Percentiles rank a stretch among this genome's conserved stretches.
phyloP scores from a whole-genome alignment of 2,329 filamentous ascomycete species.

The Trichoderma koningiopsis region DNA sequence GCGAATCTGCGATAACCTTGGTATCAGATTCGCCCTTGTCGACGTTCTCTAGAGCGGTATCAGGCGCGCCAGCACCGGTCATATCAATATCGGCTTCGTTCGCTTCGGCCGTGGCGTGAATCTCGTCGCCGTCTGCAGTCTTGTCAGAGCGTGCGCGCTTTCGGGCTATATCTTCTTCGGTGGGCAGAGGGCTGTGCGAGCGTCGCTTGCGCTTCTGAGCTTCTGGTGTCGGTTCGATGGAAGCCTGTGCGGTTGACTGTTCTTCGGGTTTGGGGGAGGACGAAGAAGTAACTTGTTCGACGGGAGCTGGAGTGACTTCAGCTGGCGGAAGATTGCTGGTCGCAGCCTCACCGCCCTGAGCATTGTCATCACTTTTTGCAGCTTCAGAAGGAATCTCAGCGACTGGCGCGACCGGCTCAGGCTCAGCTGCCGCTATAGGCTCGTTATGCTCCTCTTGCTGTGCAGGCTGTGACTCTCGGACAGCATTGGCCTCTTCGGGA shows the following conservation, averaged over 20 bases:
- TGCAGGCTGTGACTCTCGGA: slow-evolving; percentile 25
- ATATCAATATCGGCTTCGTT: slow-evolving; percentile 8
- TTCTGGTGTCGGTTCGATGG: slow-evolving; percentile 39
- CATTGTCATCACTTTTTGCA: slow-evolving; percentile 19
- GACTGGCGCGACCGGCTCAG: not conserved
- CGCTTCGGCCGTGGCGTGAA: slow-evolving; percentile 25
- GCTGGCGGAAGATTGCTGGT: slow-evolving; percentile 16
- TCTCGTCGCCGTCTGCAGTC: not conserved
- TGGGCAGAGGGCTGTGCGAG: slow-evolving; percentile 63
- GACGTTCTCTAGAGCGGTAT: not conserved
- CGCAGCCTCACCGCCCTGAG: slow-evolving; percentile 2
- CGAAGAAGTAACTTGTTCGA: not conserved
- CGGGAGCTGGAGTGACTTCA: not conserved
- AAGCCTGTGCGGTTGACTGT: slow-evolving; percentile 20
- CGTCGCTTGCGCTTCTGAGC: slow-evolving; percentile 67
- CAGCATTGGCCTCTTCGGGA: slow-evolving; percentile 21
- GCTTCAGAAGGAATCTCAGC: slow-evolving; percentile 2
- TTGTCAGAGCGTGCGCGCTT: slow-evolving; percentile 56
- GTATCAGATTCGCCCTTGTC: not conserved
- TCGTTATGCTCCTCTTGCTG: slow-evolving; percentile 26
- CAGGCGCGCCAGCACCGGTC: not conserved
- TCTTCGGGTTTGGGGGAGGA: not conserved
- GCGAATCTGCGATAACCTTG: not conserved
- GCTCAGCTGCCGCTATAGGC: slow-evolving; percentile 28
- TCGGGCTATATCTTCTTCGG: slow-evolving; percentile 52